Base-by-base conservation (phyloP, 75 land plant genomes). In the Pseudotsuga menziesii region DNA sequence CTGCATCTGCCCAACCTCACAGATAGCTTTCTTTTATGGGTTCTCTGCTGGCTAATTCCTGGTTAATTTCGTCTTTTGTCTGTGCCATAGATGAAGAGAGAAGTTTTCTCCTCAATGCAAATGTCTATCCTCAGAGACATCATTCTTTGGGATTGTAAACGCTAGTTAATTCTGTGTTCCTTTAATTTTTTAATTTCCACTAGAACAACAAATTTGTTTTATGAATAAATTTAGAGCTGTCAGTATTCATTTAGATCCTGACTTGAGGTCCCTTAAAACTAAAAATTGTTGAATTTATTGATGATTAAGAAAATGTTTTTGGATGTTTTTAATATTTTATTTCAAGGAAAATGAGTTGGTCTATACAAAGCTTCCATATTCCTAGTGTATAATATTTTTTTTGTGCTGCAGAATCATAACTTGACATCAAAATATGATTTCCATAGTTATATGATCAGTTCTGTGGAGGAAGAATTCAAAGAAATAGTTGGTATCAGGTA, bases 391-490 rank as follows among this genome's bases (percentile, higher is more conserved):
- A 52, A 73, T 23, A 11, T 9, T 29, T 44, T 67, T 61, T 81
- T 76, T 56, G 70, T 80, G 35, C 52, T 19, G 82, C 89, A 96
- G 98, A 92, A 88, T 69, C 98, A 96, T 85, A 77, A 96, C 69
- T 88, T 89, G 41, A 57, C 87, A 22, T 27, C 71, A n/a, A 88
- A 81, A 63, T 96, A 91, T 83, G 94, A 96, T 78, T 96, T 96
- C 70, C 98, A 93, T 77, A 91, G 97, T 84, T 96, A 96, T 79
- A 91, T 96, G 92, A 82, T 87, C 73, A 94, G 96, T 61, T 93
- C 92, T 26, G 90, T 94, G 98, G 96, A 94, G 82, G 98, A 94
- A 60, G 98, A 91, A 57, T 92, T 94, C 67, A 84, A 91, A 73
- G 85, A 76, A 82, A 89, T 94, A 73, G 92, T 91, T 84, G 94